Evolutionary conservation across 169 alveolate species (phyloP).

Genomic region (Theileria sp.): DNA sequence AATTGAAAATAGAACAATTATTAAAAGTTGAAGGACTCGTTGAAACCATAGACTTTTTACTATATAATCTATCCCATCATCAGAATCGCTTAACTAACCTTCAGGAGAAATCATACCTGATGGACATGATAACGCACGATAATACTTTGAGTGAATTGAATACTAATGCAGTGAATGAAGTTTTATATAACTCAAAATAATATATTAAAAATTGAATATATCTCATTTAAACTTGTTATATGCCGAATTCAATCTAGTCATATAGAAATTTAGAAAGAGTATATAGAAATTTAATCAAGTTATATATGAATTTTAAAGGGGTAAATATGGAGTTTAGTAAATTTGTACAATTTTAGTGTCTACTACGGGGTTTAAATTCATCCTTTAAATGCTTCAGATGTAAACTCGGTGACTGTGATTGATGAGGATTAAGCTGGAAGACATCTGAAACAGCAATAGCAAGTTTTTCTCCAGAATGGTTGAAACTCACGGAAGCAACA

Average conservation of each 20-base stretch:
- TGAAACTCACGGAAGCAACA: constrained; percentile 80
- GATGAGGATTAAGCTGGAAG: constrained; percentile 33
- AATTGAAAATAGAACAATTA: constrained; percentile 41
- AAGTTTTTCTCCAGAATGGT: constrained; percentile 76
- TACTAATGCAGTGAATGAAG: constrained; percentile 11
- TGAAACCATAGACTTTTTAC: constrained; percentile 47
- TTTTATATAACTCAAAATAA: constrained; percentile 37
- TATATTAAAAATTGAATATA: not conserved
- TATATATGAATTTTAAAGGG: no score
- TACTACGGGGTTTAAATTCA: constrained; percentile 50
- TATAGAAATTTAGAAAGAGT: no score
- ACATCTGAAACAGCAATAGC: constrained; percentile 71
- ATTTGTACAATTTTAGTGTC: not conserved
- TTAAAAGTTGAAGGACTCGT: constrained; percentile 60
- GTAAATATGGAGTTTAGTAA: not conserved
- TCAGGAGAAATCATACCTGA: constrained; percentile 58
- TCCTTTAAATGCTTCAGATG: constrained; percentile 46
- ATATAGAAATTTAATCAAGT: no score
- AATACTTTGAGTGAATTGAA: not conserved
- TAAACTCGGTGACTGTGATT: constrained; percentile 28
- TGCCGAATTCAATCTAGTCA: not conserved
- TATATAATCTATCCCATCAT: constrained; percentile 54
- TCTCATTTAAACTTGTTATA: not conserved
- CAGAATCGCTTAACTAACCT: constrained; percentile 43
- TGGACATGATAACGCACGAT: constrained; percentile 52